Evolutionary conservation across 129 eudicot species (phyloP).

Genomic region (sunflower (Helianthus annuus)): DNA sequence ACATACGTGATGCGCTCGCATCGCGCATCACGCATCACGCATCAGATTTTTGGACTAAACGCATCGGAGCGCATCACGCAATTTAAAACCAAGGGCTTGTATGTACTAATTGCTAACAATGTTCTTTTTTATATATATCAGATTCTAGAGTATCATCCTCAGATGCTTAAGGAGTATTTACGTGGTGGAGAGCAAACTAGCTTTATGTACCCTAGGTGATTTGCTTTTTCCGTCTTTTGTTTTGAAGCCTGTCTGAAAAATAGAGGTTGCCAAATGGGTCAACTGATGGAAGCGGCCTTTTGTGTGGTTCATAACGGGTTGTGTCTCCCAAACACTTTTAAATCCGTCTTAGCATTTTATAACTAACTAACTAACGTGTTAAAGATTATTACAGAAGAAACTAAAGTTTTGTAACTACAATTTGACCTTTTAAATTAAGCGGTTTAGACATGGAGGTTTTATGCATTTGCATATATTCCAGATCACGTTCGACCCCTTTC

Average conservation of each 20-base stretch:
- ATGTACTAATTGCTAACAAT: background rate
- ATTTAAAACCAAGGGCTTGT: too few relatives aligned
- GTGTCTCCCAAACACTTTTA: background rate
- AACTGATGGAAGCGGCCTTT: background rate
- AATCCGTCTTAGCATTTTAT: background rate
- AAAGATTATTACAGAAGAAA: background rate
- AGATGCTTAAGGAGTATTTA: conserved; percentile 89
- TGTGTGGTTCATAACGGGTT: background rate
- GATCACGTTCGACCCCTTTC: background rate
- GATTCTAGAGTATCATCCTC: conserved; percentile 97
- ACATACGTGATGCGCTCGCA: too few relatives aligned
- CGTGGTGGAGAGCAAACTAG: conserved; percentile 90
- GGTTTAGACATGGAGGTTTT: background rate
- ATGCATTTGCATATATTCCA: background rate
- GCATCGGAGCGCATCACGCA: too few relatives aligned
- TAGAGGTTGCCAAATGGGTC: background rate
- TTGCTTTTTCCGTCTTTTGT: background rate
- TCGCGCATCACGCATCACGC: too few relatives aligned
- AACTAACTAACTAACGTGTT: background rate
- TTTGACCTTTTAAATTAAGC: background rate
- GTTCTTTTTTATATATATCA: conserved; percentile 33
- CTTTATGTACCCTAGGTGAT: conserved; percentile 96
- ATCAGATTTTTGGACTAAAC: too few relatives aligned
- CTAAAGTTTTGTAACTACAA: background rate
- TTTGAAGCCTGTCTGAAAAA: conserved; percentile 9